Evolutionary conservation across 2,329 filamentous ascomycete genomes (phyloP), one percentile per base, ranked within the genome.

Genomic region (Cordyceps militaris): DNA sequence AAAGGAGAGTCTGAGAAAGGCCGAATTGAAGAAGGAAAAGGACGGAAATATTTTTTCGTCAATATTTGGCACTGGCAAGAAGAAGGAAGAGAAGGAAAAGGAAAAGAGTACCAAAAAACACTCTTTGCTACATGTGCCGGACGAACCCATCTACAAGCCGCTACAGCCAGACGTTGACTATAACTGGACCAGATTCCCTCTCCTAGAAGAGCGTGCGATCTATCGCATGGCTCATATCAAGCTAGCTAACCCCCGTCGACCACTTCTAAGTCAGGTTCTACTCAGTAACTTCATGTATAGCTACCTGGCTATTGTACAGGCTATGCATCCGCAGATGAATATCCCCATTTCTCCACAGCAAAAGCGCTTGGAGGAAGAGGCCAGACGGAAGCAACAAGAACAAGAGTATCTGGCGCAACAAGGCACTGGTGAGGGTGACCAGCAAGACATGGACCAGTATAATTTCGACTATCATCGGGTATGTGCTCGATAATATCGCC

Each of bases 251-350:
- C 94, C 94, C 38, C 86, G 93, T 46, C 87, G 94, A 57, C 89
- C 93, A 42, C 76, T 99, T 53, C 88, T 96, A 68, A 97, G 93
- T 60, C 94, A 99, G 72, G 94, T 99, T 23, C 79, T 99, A 59
- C 82, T 99, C 64, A 97, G 92, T 74, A 99, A 99, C 71, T 99
- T 99, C 73, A 99, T 99, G 94, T 99, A 99, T 75, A 94, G 91
- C 58, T 99, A 99, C 71, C 82, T 99, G 63, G 94, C 94, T 61
- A 99, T 97, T 72, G 94, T 99, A 47, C 94, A 99, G 74, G 91
- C 95, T 67, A 97, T 97, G 90, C 94, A 99, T 71, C 94, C 94
- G 44, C 90, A 96, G 68, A 89, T 97, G 74, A 89, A 95, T 66
- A 86, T 96, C 44, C 90, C 90, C n/a, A 83, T 88, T 36, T 92